Evolutionary conservation across 106 monocot genomes (phyloP).

Genomic region (Dendrobium chrysotoxum): DNA sequence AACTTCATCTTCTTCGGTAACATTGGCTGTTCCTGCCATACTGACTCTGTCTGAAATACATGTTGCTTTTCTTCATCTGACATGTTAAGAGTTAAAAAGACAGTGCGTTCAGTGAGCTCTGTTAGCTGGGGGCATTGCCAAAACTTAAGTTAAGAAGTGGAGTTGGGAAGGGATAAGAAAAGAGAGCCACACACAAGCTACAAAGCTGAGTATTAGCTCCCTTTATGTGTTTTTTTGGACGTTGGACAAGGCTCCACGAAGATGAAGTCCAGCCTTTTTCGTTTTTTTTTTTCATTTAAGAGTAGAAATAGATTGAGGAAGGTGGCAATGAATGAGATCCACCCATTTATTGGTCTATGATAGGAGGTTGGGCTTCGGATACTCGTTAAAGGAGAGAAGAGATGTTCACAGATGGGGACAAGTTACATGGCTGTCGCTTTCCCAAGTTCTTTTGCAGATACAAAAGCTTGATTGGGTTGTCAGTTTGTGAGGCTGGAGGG

Average conservation of each 20-base stretch:
- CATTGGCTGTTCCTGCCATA: conserved; percentile 32
- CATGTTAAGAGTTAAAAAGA: conserved; percentile 5
- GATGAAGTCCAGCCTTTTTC: too few relatives aligned
- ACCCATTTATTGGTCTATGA: neutral
- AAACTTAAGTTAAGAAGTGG: neutral
- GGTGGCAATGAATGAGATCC: neutral
- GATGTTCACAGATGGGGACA: neutral
- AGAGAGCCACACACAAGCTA: conserved; percentile 57
- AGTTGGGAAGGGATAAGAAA: conserved; percentile 65
- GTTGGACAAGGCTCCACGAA: conserved; percentile 31
- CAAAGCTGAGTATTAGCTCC: neutral
- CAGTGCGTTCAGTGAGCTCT: too few relatives aligned
- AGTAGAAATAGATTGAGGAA: neutral
- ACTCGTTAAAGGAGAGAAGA: neutral
- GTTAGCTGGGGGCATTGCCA: neutral
- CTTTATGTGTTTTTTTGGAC: neutral
- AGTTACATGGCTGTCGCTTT: neutral
- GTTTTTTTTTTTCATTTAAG: neutral
- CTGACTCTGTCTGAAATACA: neutral
- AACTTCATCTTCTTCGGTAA: conserved; percentile 31
- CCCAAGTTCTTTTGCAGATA: neutral
- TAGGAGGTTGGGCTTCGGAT: too few relatives aligned
- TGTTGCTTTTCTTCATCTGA: conserved; percentile 4
- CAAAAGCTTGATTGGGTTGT: neutral
- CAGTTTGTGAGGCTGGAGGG: neutral